Evolutionary conservation across 805 yeast species (phyloP), one percentile per base, ranked within the genome.

Genomic region (Hanseniaspora clermontiae): DNA sequence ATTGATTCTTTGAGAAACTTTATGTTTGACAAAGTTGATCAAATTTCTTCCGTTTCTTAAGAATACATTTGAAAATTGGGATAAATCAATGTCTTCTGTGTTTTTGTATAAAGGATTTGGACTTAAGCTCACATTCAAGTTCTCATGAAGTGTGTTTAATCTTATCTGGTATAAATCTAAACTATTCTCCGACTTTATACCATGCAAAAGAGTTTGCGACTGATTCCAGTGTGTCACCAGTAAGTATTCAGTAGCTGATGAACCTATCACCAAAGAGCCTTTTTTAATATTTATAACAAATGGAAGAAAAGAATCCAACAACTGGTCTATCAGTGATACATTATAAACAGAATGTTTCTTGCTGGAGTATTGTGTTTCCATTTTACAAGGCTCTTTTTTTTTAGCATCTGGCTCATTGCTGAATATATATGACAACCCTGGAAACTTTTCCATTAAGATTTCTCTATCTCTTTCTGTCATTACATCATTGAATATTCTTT

Each of bases 231-330:
- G 81, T 4, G 77, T 72, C 3, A 88, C 81, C 46, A 85, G 60
- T 11, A 93, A 69, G 0, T 90, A 79, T 1, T 93, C 83, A 0
- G 96, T 88, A 15, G 79, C 76, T 58, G 76, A 74, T 67, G 90
- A 91, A 9, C 98, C 98, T 20, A 88, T 63, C 1, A 87, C 84
- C 31, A 87, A 50, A 0, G 95, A 83, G 1, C 91, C 88, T 57
- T 79, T 83, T 47, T 73, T 77, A 12, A 87, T 72, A 8, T 71
- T 68, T 2, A 87, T 50, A 14, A 78, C 77, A 2, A 91, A 61
- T 0, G 98, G 98, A 11, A 87, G 69, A 12, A 75, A 56, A 14
- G 52, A 62, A 32, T 37, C 60, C 11, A 56, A 55, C 17, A 58
- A 59, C 36, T 63, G 59, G 31, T 60, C 57, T 19, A 63, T 49